These are phyloP conservation scores for Gardenia jasminoides DNA, from an alignment of 257 asterid genomes.

Conservation along the genomic window DNA sequence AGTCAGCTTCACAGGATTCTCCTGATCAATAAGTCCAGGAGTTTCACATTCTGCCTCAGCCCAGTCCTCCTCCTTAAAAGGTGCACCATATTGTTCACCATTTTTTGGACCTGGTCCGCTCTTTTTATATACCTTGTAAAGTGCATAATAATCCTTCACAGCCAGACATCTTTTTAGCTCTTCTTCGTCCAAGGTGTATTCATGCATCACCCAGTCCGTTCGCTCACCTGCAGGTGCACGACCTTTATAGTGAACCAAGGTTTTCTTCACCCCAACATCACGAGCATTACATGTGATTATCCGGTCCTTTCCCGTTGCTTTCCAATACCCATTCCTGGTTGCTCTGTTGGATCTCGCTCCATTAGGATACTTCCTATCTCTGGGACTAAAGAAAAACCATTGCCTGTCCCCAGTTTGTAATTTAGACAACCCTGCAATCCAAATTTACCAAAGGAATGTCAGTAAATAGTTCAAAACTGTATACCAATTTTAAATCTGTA, in stretches of 20 bases:
- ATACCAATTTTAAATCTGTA: neutral
- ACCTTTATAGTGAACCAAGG: slow-evolving; percentile 81
- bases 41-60: slow-evolving; percentile 43
- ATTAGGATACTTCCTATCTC: slow-evolving; percentile 87
- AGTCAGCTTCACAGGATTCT: slow-evolving; percentile 22
- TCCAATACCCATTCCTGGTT: slow-evolving; percentile 86
- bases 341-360: slow-evolving; percentile 85
- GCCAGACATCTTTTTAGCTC: slow-evolving; percentile 63
- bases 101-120: slow-evolving; percentile 99
- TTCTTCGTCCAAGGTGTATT: slow-evolving; percentile 76
- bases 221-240: slow-evolving; percentile 90
- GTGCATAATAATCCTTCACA: slow-evolving; percentile 64
- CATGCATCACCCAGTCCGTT: slow-evolving; percentile 99
- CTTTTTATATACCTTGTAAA: slow-evolving; percentile 85
- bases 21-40: slow-evolving; percentile 24
- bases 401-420: slow-evolving; percentile 84
- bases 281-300: slow-evolving; percentile 58
- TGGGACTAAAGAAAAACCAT: slow-evolving; percentile 92
- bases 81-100: slow-evolving; percentile 97
- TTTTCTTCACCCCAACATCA: slow-evolving; percentile 80
- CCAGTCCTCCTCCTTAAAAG: slow-evolving; percentile 93
- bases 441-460: slow-evolving; percentile 16
- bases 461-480: slow-evolving; percentile 8
- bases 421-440: slow-evolving; percentile 69
- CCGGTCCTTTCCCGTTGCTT: slow-evolving; percentile 93